These are phyloP conservation scores for Raphidocelis subcapitata DNA, from an alignment of 139 green algal genomes.

Conservation along the genomic window DNA sequence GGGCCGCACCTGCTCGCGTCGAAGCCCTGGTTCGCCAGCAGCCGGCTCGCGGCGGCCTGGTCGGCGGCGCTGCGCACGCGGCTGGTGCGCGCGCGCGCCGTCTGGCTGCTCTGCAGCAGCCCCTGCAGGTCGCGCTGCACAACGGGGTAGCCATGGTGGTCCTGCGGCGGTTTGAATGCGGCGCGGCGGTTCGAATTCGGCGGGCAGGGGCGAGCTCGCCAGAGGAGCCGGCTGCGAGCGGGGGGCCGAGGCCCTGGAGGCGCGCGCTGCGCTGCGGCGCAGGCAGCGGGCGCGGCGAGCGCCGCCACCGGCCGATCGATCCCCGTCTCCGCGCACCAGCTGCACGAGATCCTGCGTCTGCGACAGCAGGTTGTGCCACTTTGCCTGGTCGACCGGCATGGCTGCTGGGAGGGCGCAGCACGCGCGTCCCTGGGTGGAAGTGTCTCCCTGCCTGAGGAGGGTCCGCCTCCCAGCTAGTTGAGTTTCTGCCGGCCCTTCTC, in stretches of 20 bases:
- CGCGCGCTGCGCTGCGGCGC: not conserved
- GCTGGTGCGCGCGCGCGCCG: constrained; percentile 50
- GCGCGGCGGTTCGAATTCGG: too few relatives aligned
- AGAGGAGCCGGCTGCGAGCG: too few relatives aligned
- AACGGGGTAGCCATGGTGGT: constrained; percentile 65
- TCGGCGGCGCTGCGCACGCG: constrained; percentile 55
- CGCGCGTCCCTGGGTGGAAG: too few relatives aligned
- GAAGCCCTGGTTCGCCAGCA: constrained; percentile 80
- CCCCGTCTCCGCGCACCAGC: not conserved
- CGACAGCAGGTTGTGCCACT: too few relatives aligned
- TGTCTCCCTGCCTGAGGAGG: too few relatives aligned
- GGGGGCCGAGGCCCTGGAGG: not conserved
- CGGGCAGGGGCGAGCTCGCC: too few relatives aligned
- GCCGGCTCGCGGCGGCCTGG: constrained; percentile 64
- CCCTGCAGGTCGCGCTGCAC: constrained; percentile 75
- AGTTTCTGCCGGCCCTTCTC: too few relatives aligned
- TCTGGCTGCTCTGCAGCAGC: constrained; percentile 68
- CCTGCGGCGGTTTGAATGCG: constrained; percentile 49
- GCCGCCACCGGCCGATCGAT: too few relatives aligned
- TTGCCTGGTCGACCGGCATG: not conserved
- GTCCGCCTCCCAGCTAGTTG: too few relatives aligned
- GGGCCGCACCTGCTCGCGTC: constrained; percentile 54
- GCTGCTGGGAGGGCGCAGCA: too few relatives aligned
- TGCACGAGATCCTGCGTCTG: not conserved
- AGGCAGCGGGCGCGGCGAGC: not conserved